phyloP scores from a whole-genome alignment of 2,329 filamentous ascomycete genomes.

The Colletotrichum sp. region DNA sequence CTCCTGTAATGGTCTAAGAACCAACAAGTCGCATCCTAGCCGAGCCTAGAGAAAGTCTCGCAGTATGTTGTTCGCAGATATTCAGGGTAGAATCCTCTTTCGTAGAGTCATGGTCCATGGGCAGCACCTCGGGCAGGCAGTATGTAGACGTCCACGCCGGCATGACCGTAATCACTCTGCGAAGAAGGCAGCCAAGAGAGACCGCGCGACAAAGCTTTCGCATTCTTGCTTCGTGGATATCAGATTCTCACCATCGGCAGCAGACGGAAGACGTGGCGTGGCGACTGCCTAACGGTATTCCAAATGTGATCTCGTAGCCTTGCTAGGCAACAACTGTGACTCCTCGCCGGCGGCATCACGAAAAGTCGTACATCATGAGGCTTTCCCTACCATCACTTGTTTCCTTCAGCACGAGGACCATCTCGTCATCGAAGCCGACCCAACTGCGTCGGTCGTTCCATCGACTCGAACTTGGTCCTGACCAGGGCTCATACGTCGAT shows the following conservation, averaged over 20 bases:
- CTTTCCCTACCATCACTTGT: conserved; percentile 71
- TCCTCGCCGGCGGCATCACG: conserved; percentile 38
- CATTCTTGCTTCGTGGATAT: too few relatives aligned
- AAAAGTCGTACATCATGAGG: conserved; percentile 88
- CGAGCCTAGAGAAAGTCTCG: neutral
- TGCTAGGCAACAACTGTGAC: neutral
- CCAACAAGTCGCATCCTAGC: neutral
- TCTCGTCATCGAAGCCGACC: conserved; percentile 91
- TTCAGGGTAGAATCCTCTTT: neutral
- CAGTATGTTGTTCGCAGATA: neutral
- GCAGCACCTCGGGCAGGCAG: neutral
- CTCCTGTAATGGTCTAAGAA: neutral
- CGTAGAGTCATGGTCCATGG: neutral
- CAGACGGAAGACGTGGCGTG: neutral
- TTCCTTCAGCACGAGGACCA: conserved; percentile 85
- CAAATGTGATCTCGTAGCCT: neutral
- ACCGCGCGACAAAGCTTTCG: neutral
- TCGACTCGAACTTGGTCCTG: conserved; percentile 19
- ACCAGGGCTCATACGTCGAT: neutral
- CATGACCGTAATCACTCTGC: neutral
- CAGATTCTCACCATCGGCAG: neutral
- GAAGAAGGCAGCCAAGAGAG: neutral
- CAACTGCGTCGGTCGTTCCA: conserved; percentile 62
- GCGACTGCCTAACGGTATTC: neutral
- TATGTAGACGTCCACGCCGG: neutral